Conservation (phyloP, 176 grass and related monocot genomes). For the Rhynchospora tenuis region DNA sequence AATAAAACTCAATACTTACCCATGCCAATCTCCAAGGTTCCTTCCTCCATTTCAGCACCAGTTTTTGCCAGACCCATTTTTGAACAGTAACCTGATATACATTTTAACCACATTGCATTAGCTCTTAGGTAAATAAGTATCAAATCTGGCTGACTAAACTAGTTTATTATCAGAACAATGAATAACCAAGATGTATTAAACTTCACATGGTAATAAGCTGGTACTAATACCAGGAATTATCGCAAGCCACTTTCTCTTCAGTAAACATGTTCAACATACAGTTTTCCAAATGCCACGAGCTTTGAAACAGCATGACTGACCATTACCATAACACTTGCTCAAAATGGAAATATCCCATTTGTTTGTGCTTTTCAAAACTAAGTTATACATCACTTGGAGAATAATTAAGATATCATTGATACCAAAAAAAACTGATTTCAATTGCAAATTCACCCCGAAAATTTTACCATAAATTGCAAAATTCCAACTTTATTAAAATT, state of each 20-base stretch:
- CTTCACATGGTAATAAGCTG: background rate
- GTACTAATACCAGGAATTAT: background rate
- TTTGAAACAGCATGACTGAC: background rate
- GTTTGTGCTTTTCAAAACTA: background rate
- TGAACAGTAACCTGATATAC: slow-evolving; percentile 30
- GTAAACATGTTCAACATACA: background rate
- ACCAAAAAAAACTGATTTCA: background rate
- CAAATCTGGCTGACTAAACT: background rate
- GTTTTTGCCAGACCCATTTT: slow-evolving; percentile 74
- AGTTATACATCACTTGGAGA: background rate
- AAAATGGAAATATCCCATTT: background rate
- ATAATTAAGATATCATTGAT: background rate
- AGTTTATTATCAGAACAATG: background rate
- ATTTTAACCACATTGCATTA: background rate
- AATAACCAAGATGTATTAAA: background rate
- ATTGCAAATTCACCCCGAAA: background rate
- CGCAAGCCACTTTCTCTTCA: background rate
- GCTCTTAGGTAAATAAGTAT: background rate
- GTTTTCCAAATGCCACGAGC: background rate
- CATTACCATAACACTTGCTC: background rate
- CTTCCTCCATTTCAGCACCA: slow-evolving; percentile 60
- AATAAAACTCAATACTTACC: slow-evolving; percentile 31
- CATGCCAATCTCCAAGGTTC: slow-evolving; percentile 78
- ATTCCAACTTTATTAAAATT: background rate
- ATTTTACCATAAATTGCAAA: background rate